Conservation (phyloP, 345 rosid species). For the Ailanthus altissimus region DNA sequence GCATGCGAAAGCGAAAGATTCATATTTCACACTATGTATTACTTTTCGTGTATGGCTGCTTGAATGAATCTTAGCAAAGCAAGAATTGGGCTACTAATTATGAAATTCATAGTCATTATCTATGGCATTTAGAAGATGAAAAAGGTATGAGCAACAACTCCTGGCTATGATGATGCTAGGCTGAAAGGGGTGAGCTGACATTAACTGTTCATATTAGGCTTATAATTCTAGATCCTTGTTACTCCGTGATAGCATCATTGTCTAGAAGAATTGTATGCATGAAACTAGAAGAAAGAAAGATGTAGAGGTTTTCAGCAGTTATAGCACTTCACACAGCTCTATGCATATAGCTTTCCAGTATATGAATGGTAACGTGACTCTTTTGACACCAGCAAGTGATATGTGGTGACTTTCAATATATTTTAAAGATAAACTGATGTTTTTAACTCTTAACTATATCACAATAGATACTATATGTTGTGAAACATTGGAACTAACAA, state of each 20-base stretch:
- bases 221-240: too few relatives aligned
- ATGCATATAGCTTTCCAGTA: not conserved
- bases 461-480: not conserved
- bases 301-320: not conserved
- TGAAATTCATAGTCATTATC: too few relatives aligned
- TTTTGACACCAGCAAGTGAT: not conserved
- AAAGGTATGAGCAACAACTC: too few relatives aligned
- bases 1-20: too few relatives aligned
- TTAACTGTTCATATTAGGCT: too few relatives aligned
- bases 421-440: not conserved
- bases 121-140: too few relatives aligned
- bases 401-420: not conserved
- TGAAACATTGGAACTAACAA: not conserved
- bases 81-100: too few relatives aligned
- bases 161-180: too few relatives aligned
- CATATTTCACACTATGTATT: too few relatives aligned
- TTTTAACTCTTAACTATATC: not conserved
- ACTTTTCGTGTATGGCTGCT: too few relatives aligned
- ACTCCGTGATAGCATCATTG: not conserved
- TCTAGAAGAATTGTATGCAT: not conserved
- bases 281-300: not conserved
- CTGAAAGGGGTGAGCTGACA: too few relatives aligned
- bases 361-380: not conserved
- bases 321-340: not conserved
- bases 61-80: too few relatives aligned